phyloP scores from a whole-genome alignment of 306 rosid genomes.

The Castanopsis chinensis region DNA sequence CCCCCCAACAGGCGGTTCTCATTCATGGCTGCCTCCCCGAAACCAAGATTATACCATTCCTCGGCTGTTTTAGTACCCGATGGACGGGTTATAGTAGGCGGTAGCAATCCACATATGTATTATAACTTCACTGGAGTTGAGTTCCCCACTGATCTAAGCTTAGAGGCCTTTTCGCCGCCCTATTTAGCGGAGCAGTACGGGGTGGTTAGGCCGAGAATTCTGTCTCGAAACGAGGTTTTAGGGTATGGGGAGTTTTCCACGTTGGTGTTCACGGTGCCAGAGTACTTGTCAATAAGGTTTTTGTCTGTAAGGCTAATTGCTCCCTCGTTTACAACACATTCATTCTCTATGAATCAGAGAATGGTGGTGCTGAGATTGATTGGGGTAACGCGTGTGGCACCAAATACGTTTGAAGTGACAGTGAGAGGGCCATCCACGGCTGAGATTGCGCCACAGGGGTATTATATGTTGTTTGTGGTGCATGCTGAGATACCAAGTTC shows the following conservation, averaged over 20 bases:
- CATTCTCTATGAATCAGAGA: constrained; percentile 70
- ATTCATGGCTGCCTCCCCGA: constrained; percentile 41
- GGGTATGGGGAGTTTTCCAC: constrained; percentile 30
- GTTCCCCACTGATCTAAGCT: constrained; percentile 68
- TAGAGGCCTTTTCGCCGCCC: constrained; percentile 74
- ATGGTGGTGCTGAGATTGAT: constrained; percentile 55
- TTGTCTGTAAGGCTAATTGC: constrained; percentile 58
- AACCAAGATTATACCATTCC: constrained; percentile 71
- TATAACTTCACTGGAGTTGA: constrained; percentile 63
- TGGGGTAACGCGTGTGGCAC: constrained; percentile 11
- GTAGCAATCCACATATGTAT: constrained; percentile 64
- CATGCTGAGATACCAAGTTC: constrained; percentile 53
- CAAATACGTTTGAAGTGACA: constrained; percentile 26
- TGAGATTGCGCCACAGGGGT: constrained; percentile 66
- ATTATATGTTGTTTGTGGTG: constrained; percentile 63
- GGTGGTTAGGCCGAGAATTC: constrained; percentile 35
- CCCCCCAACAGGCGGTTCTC: constrained; percentile 1
- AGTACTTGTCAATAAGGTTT: constrained; percentile 8
- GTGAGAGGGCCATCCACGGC: constrained; percentile 54
- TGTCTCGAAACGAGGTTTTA: constrained; percentile 15
- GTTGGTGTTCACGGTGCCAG: constrained; percentile 34
- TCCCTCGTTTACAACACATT: constrained; percentile 73
- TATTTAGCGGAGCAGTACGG: constrained; percentile 37
- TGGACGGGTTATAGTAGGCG: constrained; percentile 67
- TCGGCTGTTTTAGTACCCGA: constrained; percentile 47